Evolutionary conservation across 2,329 filamentous ascomycete species (phyloP).

Genomic region (Pyrenophora tritici-repentis): DNA sequence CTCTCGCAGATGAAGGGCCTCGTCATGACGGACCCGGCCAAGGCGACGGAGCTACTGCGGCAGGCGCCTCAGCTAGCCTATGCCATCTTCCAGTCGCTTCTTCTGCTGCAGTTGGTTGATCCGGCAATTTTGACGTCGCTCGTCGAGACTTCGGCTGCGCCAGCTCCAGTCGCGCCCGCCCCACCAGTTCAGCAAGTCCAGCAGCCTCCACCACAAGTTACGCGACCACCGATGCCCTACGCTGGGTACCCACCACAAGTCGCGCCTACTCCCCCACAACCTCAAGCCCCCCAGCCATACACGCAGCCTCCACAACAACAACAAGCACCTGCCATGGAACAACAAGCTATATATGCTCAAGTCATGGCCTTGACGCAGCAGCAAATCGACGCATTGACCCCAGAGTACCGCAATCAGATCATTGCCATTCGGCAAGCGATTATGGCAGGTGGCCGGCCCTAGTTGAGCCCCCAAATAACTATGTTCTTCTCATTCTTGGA

Average conservation of each 20-base stretch:
- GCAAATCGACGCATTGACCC: constrained; percentile 77
- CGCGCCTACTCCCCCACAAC: constrained; percentile 59
- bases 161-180: constrained; percentile 41
- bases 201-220: constrained; percentile 43
- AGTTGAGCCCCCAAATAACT: background rate
- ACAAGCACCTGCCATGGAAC: constrained; percentile 44
- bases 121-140: constrained; percentile 81
- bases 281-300: constrained; percentile 48
- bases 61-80: constrained; percentile 92
- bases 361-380: constrained; percentile 80
- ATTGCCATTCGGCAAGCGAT: constrained; percentile 74
- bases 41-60: constrained; percentile 82
- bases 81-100: constrained; percentile 90
- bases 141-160: constrained; percentile 61
- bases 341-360: constrained; percentile 77
- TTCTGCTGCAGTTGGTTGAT: constrained; percentile 91
- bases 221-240: constrained; percentile 38
- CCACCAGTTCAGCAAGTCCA: constrained; percentile 46
- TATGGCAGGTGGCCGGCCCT: constrained; percentile 36
- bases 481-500: too few species aligned
- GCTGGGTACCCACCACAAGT: constrained; percentile 52
- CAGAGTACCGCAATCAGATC: constrained; percentile 77
- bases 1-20: constrained; percentile 92
- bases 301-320: constrained; percentile 49
- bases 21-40: constrained; percentile 77